These are phyloP conservation scores for Mantamonas sphyraenae DNA, from an alignment of 78 protist species.

Conservation along the genomic window DNA sequence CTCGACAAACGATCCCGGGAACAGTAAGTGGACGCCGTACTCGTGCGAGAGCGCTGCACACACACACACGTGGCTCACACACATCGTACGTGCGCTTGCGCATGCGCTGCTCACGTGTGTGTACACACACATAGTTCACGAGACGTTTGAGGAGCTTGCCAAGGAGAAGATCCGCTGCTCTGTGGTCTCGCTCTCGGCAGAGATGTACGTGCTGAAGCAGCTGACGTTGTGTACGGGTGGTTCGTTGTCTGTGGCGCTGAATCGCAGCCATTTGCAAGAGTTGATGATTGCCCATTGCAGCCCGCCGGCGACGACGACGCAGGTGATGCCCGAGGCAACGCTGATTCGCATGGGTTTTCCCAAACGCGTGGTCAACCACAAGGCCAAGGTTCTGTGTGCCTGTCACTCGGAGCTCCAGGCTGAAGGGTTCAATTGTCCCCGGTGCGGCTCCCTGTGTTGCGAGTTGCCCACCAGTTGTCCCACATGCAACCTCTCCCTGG, in stretches of 20 bases:
- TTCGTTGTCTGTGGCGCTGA: constrained; percentile 16
- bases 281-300: constrained; percentile 27
- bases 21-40: too few species aligned
- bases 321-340: constrained; percentile 12
- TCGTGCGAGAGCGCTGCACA: too few species aligned
- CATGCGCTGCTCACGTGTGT: too few species aligned
- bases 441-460: constrained; percentile 51
- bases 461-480: constrained; percentile 48
- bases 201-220: constrained; percentile 28
- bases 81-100: too few species aligned
- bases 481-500: constrained; percentile 50
- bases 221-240: constrained; percentile 51
- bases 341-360: constrained; percentile 71
- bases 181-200: constrained; percentile 51
- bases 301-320: constrained; percentile 53
- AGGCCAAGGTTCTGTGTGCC: not conserved
- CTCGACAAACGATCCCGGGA: constrained; percentile 67
- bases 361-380: constrained; percentile 16
- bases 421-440: constrained; percentile 60
- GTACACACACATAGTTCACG: too few species aligned
- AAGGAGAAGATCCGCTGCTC: constrained; percentile 34
- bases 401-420: constrained; percentile 37
- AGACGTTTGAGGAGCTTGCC: too few species aligned
- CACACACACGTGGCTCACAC: too few species aligned
- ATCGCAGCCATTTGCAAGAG: constrained; percentile 37